Percentiles rank a stretch among this genome's conserved stretches.
These are phyloP conservation scores for Erythrophleum fordii DNA, from an alignment of 306 rosid genomes.

Conservation along the genomic window DNA sequence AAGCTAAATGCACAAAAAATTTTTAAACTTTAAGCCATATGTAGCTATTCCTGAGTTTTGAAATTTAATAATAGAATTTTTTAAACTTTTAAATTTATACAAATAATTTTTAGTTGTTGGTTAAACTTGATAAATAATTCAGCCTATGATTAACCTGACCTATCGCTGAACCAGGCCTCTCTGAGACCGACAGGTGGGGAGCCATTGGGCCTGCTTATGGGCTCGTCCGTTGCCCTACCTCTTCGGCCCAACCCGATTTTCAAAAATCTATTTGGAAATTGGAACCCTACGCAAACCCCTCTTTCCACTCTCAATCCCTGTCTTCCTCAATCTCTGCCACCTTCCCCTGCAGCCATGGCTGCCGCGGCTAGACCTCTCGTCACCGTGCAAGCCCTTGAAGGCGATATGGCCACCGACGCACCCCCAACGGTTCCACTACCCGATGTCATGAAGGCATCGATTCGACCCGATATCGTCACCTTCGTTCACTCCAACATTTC, in stretches of 20 bases:
- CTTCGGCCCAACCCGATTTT: background rate
- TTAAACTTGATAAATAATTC: too few relatives aligned
- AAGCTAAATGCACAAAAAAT: too few relatives aligned
- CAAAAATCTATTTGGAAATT: background rate
- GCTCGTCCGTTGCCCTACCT: background rate
- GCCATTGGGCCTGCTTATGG: background rate
- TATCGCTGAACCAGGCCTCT: background rate
- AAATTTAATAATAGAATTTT: too few relatives aligned
- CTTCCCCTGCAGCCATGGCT: slow-evolving; percentile 42
- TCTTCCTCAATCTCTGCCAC: background rate
- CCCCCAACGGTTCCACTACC: slow-evolving; percentile 43
- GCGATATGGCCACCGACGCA: slow-evolving; percentile 64
- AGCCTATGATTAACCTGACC: too few relatives aligned
- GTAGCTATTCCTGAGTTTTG: too few relatives aligned
- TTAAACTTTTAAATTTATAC: too few relatives aligned
- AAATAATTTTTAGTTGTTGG: too few relatives aligned
- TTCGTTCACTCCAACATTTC: slow-evolving; percentile 20
- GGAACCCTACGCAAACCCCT: slow-evolving; percentile 10
- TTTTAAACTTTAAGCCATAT: too few relatives aligned
- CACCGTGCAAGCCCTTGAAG: slow-evolving; percentile 58
- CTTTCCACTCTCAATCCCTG: too few relatives aligned
- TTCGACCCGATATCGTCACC: slow-evolving; percentile 39
- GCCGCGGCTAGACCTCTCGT: slow-evolving; percentile 62
- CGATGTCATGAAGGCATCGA: slow-evolving; percentile 58
- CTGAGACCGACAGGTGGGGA: background rate